Percentiles rank a stretch among this genome's conserved stretches.
phyloP scores from a whole-genome alignment of 2,329 filamentous ascomycete genomes.

The Hysterium pulicare region DNA sequence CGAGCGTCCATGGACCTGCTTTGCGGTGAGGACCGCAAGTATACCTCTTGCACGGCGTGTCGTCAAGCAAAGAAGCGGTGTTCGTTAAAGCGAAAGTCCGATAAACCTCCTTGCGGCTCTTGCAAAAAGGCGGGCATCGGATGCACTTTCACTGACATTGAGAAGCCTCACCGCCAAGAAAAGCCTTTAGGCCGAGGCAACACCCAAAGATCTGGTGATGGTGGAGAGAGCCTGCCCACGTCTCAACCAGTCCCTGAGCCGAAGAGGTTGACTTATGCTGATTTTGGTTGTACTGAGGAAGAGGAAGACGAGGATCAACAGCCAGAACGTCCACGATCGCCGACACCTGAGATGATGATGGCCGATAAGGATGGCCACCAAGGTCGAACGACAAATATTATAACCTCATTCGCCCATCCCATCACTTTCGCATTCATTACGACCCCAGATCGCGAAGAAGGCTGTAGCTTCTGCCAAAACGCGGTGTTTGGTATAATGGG shows the following conservation, averaged over 20 bases:
- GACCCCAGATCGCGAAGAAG: slow-evolving; percentile 3
- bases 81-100: slow-evolving; percentile 25
- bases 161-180: too few species aligned
- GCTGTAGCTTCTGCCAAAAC: slow-evolving; percentile 44
- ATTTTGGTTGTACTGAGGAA: too few species aligned
- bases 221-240: too few species aligned
- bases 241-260: too few species aligned
- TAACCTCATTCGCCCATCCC: slow-evolving; percentile 42
- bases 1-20: slow-evolving; percentile 19
- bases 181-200: too few species aligned
- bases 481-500: slow-evolving; percentile 41
- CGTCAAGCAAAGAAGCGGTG: slow-evolving; percentile 26
- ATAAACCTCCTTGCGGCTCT: slow-evolving; percentile 30
- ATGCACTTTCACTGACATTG: slow-evolving; percentile 28
- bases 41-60: slow-evolving; percentile 25
- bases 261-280: too few species aligned
- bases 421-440: slow-evolving; percentile 30
- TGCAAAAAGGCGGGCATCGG: slow-evolving; percentile 24
- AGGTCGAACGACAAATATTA: slow-evolving; percentile 27
- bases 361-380: slow-evolving; percentile 23
- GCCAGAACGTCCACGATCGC: slow-evolving; percentile 8
- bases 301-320: slow-evolving; percentile 8
- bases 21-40: slow-evolving; percentile 17
- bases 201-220: too few species aligned
- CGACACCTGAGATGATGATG: slow-evolving; percentile 23